A percentile compares a stretch with the other conserved stretches of the same genome.
phyloP scores from a whole-genome alignment of 192 early-diverging fungal species.

The Coemansia sp. region DNA sequence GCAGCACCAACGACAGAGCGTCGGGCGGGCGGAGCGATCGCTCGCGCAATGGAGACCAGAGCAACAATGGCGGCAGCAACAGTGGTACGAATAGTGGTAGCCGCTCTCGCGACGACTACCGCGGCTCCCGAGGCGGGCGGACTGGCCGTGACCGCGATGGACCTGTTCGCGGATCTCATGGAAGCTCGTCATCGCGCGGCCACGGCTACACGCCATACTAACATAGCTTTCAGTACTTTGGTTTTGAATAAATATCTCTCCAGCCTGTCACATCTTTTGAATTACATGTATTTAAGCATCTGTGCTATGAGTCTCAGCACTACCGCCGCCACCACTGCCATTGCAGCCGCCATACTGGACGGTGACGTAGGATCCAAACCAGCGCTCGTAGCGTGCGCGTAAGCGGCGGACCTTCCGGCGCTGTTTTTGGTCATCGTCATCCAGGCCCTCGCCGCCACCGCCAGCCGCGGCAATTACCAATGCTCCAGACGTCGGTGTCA shows the following conservation, averaged over 20 bases:
- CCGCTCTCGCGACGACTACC: constrained; percentile 35
- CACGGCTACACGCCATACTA: constrained; percentile 51
- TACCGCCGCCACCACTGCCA: neutral
- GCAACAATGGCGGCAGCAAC: constrained; percentile 4
- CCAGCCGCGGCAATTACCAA: neutral
- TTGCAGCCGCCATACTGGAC: constrained; percentile 36
- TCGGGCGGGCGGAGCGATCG: constrained; percentile 32
- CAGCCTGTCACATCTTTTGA: neutral
- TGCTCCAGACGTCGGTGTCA: neutral
- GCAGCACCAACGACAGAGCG: constrained; percentile 16
- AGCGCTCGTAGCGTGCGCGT: constrained; percentile 53
- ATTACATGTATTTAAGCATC: constrained; percentile 4
- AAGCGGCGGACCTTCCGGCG: constrained; percentile 47
- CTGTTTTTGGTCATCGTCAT: constrained; percentile 38
- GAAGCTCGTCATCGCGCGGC: constrained; percentile 31
- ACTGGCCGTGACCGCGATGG: constrained; percentile 47
- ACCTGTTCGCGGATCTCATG: constrained; percentile 35
- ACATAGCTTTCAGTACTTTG: neutral
- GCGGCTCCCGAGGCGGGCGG: constrained; percentile 22
- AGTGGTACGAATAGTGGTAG: constrained; percentile 9
- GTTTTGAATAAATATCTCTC: neutral
- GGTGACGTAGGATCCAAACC: constrained; percentile 53
- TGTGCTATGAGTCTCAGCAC: constrained; percentile 3
- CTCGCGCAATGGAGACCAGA: constrained; percentile 23
- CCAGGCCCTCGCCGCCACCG: constrained; percentile 9